Evolutionary conservation across 495 filamentous ascomycete genomes (phyloP), one percentile per base, ranked within the genome.

Genomic region (Tuber aestivum): DNA sequence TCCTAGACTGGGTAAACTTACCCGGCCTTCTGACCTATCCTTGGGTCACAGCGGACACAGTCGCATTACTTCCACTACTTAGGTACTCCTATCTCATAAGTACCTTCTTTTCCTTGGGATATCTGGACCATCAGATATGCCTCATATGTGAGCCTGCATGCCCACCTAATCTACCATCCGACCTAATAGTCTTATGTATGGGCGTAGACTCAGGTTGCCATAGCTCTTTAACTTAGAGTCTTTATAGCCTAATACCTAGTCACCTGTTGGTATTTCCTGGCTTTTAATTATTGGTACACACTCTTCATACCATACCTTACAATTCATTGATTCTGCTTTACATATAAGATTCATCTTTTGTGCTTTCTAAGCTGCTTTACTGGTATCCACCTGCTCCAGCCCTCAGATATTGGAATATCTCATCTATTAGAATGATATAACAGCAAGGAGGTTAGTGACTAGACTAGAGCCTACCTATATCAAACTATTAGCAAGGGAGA

Each of bases 291-390:
- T 74, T 45, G 69, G 77, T 41, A 40, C 75, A 1, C 72, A 79
- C 45, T 72, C 71, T 12, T 79, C 69, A 32, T 72, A 79, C 40
- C 23, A 74, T 0, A 56, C 40, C 5, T 1, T 70, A 1, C 41
- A 74, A 48, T 79, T 74, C n/a, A 69, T 78, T n/a, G 70, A 76
- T 48, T 78, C 32, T 78, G 71, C 21, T 18, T 72, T 9, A 48
- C 48, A 12, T 41, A 77, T 35, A 32, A 74, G 20, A 79, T 79
- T 6, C 56, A 71, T 8, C 65, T 74, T 3, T 70, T 77, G 0
- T 77, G 72, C 50, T 72, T 77, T 50, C 68, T 50, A 32, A 37
- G 68, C 1, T 71, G 77, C 21, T 45, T 75, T 12, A 77, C 72
- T n/a, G n/a, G n/a, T n/a, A n/a, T n/a, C 1, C 40, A 79, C 40